phyloP scores from a whole-genome alignment of 768 basidiomycete genomes.

The Amanita fuliginea region DNA sequence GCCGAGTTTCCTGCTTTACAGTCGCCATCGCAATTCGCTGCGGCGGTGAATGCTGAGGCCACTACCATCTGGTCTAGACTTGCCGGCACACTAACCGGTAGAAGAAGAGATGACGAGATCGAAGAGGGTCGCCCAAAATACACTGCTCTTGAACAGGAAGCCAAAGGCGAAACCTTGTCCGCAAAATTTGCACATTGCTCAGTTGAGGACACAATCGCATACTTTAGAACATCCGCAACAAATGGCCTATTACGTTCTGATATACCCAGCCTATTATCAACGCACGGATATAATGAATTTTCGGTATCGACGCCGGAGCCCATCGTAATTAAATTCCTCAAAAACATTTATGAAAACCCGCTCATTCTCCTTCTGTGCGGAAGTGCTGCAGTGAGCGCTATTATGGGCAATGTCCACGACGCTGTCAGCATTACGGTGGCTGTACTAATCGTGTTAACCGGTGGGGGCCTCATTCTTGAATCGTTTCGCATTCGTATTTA shows the following conservation, averaged over 20 bases:
- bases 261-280: slow-evolving; percentile 50
- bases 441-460: slow-evolving; percentile 86
- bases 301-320: slow-evolving; percentile 77
- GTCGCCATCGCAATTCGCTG: slow-evolving; percentile 38
- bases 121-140: slow-evolving; percentile 27
- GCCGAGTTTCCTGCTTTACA: slow-evolving; percentile 31
- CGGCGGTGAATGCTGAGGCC: slow-evolving; percentile 36
- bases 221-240: slow-evolving; percentile 54
- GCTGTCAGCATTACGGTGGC: slow-evolving; percentile 89
- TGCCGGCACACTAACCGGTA: slow-evolving; percentile 28
- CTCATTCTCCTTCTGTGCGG: slow-evolving; percentile 84
- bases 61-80: slow-evolving; percentile 39
- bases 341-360: slow-evolving; percentile 93
- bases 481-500: slow-evolving; percentile 1
- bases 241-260: slow-evolving; percentile 53
- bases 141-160: slow-evolving; percentile 18
- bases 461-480: slow-evolving; percentile 29
- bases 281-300: slow-evolving; percentile 91
- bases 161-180: slow-evolving; percentile 44
- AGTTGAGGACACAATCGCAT: slow-evolving; percentile 61
- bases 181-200: slow-evolving; percentile 57
- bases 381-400: slow-evolving; percentile 78
- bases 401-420: slow-evolving; percentile 95
- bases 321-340: slow-evolving; percentile 76
- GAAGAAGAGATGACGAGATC: slow-evolving; percentile 14